A percentile compares a stretch with the other conserved stretches of the same genome.
Evolutionary conservation across 2,329 filamentous ascomycete genomes (phyloP).

Genomic region (Fusarium anthophilum): DNA sequence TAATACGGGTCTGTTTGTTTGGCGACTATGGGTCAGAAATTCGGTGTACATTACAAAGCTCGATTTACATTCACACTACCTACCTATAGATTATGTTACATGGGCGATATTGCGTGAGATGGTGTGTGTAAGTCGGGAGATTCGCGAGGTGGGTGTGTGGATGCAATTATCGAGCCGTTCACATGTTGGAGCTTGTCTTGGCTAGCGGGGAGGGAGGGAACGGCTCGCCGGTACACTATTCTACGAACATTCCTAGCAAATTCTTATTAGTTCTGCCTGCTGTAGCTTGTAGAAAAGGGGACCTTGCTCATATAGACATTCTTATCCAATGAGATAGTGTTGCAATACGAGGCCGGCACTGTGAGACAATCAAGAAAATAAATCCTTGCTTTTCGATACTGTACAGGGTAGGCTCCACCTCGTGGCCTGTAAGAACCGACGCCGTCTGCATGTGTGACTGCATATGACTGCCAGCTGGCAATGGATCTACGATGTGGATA

Average conservation of each 20-base stretch:
- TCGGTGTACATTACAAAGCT: neutral
- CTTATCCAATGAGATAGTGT: neutral
- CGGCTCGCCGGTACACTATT: neutral
- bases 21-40: neutral
- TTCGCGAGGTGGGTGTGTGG: neutral
- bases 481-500: slow-evolving; percentile 33
- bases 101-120: neutral
- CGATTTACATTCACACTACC: neutral
- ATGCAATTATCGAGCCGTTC: neutral
- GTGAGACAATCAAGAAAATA: neutral
- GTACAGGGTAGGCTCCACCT: slow-evolving; percentile 28
- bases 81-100: neutral
- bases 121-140: neutral
- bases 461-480: slow-evolving; percentile 46
- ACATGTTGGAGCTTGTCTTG: neutral
- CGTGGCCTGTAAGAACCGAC: neutral
- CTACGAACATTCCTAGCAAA: neutral
- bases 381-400: neutral
- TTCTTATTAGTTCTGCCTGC: neutral
- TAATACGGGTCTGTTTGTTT: neutral
- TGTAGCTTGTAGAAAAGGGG: neutral
- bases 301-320: neutral
- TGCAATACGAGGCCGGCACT: neutral
- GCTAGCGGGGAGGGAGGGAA: neutral
- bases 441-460: slow-evolving; percentile 38